phyloP scores from a whole-genome alignment of 2,329 filamentous ascomycete genomes.

The Pseudogymnoascus sp. region DNA sequence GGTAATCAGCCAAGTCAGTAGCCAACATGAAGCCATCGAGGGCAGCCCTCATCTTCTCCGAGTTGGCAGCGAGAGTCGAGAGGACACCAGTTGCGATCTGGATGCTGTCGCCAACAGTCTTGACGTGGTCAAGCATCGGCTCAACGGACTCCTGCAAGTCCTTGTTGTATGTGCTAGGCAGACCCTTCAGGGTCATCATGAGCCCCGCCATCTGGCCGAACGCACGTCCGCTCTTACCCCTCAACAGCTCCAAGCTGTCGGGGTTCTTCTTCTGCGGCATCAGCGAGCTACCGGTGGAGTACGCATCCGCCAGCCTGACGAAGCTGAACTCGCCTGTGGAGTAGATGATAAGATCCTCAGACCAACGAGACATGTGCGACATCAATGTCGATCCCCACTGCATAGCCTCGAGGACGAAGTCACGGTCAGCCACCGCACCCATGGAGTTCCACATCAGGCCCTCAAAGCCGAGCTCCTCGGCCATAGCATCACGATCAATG shows the following conservation, averaged over 20 bases:
- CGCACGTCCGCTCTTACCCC: conserved; percentile 67
- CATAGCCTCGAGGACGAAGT: conserved; percentile 75
- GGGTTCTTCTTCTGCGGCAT: conserved; percentile 85
- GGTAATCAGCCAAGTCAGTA: conserved; percentile 57
- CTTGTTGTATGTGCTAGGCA: conserved; percentile 83
- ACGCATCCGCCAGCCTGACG: conserved; percentile 67
- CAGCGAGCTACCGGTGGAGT: conserved; percentile 65
- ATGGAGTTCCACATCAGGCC: conserved; percentile 69
- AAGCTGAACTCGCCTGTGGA: conserved; percentile 69
- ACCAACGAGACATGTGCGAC: conserved; percentile 71
- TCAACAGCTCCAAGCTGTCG: conserved; percentile 63
- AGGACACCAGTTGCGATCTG: conserved; percentile 77
- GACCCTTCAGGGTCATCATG: conserved; percentile 62
- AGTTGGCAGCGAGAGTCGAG: conserved; percentile 58
- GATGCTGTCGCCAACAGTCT: conserved; percentile 72
- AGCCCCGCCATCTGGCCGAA: conserved; percentile 78
- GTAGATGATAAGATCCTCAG: conserved; percentile 82
- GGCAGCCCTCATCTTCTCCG: conserved; percentile 69
- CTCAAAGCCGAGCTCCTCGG: conserved; percentile 72
- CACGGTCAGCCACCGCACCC: conserved; percentile 65
- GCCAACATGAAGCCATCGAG: conserved; percentile 80
- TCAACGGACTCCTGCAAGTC: conserved; percentile 81
- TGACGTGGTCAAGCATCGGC: conserved; percentile 76
- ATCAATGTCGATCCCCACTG: conserved; percentile 73
- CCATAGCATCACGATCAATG: conserved; percentile 72